A percentile compares a stretch with the other conserved stretches of the same genome.
Evolutionary conservation across 2,329 filamentous ascomycete genomes (phyloP).

Genomic region (Trichoderma sp.): DNA sequence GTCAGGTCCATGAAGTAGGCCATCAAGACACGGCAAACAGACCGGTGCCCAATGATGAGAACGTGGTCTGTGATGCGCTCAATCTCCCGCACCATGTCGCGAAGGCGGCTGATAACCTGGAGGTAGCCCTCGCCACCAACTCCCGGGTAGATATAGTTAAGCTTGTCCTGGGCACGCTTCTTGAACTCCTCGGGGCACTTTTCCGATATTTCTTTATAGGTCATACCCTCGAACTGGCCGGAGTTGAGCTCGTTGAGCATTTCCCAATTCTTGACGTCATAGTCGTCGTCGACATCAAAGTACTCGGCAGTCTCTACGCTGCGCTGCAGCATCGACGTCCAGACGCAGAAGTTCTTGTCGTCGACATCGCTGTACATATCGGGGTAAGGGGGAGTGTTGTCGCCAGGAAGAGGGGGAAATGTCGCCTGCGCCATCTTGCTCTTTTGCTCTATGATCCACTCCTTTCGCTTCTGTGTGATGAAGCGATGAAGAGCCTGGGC

Average conservation of each 20-base stretch:
- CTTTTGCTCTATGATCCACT: conserved; percentile 83
- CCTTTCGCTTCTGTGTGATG: conserved; percentile 75
- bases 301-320: conserved; percentile 85
- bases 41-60: conserved; percentile 88
- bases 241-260: conserved; percentile 97
- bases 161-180: conserved; percentile 80
- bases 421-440: conserved; percentile 75
- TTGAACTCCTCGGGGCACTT: conserved; percentile 80
- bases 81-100: conserved; percentile 94
- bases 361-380: conserved; percentile 72
- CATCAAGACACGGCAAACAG: conserved; percentile 87
- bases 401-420: conserved; percentile 88
- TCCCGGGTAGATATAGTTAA: conserved; percentile 95
- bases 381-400: conserved; percentile 93
- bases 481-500: conserved; percentile 80
- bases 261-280: conserved; percentile 95
- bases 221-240: conserved; percentile 91
- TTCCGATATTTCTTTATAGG: conserved; percentile 85
- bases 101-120: conserved; percentile 92
- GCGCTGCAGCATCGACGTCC: conserved; percentile 95
- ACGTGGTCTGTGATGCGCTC: conserved; percentile 97
- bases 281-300: conserved; percentile 90
- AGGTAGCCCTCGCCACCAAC: conserved; percentile 95
- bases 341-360: conserved; percentile 93
- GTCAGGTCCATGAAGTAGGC: conserved; percentile 96